phyloP scores from a whole-genome alignment of 768 basidiomycete genomes.

The Rhodotorula diobovata region DNA sequence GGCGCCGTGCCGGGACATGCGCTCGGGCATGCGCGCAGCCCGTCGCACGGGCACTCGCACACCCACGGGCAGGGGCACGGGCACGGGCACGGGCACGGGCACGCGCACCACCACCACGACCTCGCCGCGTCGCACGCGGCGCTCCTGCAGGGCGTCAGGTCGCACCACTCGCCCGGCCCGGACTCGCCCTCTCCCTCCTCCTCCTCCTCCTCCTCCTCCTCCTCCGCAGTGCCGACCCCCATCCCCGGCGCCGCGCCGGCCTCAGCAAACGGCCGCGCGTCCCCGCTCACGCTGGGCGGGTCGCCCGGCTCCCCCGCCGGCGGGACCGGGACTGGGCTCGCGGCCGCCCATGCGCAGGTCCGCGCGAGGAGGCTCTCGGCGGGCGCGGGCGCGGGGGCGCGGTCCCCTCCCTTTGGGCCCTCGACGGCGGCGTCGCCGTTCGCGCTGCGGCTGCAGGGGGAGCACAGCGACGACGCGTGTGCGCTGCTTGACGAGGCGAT shows the following conservation, averaged over 20 bases:
- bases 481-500: conserved; percentile 4
- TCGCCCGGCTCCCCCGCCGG: conserved; percentile 15
- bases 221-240: neutral
- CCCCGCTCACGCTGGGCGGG: neutral
- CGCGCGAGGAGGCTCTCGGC: neutral
- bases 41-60: too few species aligned
- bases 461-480: neutral
- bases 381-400: neutral
- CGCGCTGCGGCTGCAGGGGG: neutral
- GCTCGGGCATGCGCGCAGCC: too few species aligned
- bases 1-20: too few species aligned
- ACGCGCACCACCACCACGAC: neutral
- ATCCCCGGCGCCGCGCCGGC: neutral
- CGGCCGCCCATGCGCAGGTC: neutral
- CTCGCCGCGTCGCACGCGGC: conserved; percentile 21
- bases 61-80: neutral
- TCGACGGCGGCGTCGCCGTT: conserved; percentile 10
- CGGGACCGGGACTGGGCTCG: neutral
- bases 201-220: conserved; percentile 4
- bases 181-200: conserved; percentile 26
- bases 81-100: neutral
- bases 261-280: too few species aligned
- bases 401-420: neutral
- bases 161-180: conserved; percentile 13
- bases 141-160: conserved; percentile 31